phyloP scores from a whole-genome alignment of 306 rosid species.

The Begonia fuchsioides region DNA sequence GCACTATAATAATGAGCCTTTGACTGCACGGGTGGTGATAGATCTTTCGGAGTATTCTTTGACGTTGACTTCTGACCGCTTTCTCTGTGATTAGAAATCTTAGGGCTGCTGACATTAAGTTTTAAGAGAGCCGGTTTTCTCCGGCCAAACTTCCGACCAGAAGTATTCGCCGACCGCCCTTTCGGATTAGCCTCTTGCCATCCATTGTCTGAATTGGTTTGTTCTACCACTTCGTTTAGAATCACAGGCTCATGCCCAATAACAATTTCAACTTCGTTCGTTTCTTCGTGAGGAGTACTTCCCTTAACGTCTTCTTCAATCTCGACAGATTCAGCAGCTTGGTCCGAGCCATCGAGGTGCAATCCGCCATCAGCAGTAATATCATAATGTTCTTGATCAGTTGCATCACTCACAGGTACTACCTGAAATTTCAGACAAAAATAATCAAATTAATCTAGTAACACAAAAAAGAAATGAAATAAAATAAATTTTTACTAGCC shows the following conservation, averaged over 20 bases:
- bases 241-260: conserved; percentile 11
- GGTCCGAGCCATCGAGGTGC: conserved; percentile 24
- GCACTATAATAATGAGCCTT: conserved; percentile 21
- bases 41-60: conserved; percentile 18
- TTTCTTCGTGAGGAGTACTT: conserved; percentile 21
- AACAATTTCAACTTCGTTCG: conserved; percentile 24
- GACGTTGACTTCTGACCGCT: conserved; percentile 23
- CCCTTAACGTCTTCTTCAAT: conserved; percentile 17
- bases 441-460: conserved; percentile 4
- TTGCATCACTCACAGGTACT: conserved; percentile 33
- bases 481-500: conserved; percentile 22
- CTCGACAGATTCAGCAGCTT: conserved; percentile 9
- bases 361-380: conserved; percentile 18
- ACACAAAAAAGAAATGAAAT: conserved; percentile 1
- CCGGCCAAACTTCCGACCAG: conserved; percentile 38
- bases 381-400: conserved; percentile 24
- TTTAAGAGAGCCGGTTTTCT: conserved; percentile 41
- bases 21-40: conserved; percentile 29
- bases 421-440: conserved; percentile 27
- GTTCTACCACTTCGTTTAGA: conserved; percentile 32
- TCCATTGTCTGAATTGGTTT: conserved; percentile 62
- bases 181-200: conserved; percentile 95
- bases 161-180: conserved; percentile 44
- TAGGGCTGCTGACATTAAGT: conserved; percentile 28
- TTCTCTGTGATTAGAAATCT: conserved; percentile 30